phyloP scores from a whole-genome alignment of 805 yeast species.

The Metschnikowia chrysomelidarum region DNA sequence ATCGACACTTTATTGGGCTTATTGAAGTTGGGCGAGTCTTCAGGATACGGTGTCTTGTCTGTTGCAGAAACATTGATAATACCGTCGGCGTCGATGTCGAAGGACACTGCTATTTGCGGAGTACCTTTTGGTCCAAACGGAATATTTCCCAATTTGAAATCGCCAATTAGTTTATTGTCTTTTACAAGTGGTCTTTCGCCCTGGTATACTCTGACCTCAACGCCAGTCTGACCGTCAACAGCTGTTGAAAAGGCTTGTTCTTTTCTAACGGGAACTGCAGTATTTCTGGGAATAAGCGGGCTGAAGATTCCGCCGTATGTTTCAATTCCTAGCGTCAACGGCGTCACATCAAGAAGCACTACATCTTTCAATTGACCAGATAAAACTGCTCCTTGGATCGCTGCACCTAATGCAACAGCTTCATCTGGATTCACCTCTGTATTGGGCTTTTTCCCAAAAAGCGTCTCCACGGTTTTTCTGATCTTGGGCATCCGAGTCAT shows the following conservation, averaged over 20 bases:
- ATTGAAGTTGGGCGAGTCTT: slow-evolving; percentile 35
- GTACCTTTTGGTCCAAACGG: slow-evolving; percentile 78
- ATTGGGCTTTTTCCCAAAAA: slow-evolving; percentile 65
- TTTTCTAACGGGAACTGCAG: slow-evolving; percentile 73
- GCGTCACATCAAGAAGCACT: slow-evolving; percentile 28
- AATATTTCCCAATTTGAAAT: slow-evolving; percentile 67
- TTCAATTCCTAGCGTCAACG: slow-evolving; percentile 58
- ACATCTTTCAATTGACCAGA: slow-evolving; percentile 28
- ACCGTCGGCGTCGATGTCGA: slow-evolving; percentile 82
- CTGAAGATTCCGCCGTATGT: slow-evolving; percentile 83
- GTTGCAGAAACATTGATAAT: slow-evolving; percentile 56
- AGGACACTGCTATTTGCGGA: slow-evolving; percentile 75
- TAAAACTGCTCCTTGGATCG: slow-evolving; percentile 30
- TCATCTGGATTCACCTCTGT: slow-evolving; percentile 77
- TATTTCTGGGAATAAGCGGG: slow-evolving; percentile 73
- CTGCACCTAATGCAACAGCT: slow-evolving; percentile 32
- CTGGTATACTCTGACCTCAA: slow-evolving; percentile 73
- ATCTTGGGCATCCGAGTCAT: slow-evolving; percentile 90
- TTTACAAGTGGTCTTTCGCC: slow-evolving; percentile 79
- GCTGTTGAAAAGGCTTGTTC: slow-evolving; percentile 78
- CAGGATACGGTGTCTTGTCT: slow-evolving; percentile 47
- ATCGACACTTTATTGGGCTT: slow-evolving; percentile 53
- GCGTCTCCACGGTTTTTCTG: slow-evolving; percentile 54
- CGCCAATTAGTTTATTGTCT: slow-evolving; percentile 75
- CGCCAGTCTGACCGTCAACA: slow-evolving; percentile 83